A percentile compares a stretch with the other conserved stretches of the same genome.
Conservation (phyloP, 306 rosid species). For the Cicer cuneatum region DNA sequence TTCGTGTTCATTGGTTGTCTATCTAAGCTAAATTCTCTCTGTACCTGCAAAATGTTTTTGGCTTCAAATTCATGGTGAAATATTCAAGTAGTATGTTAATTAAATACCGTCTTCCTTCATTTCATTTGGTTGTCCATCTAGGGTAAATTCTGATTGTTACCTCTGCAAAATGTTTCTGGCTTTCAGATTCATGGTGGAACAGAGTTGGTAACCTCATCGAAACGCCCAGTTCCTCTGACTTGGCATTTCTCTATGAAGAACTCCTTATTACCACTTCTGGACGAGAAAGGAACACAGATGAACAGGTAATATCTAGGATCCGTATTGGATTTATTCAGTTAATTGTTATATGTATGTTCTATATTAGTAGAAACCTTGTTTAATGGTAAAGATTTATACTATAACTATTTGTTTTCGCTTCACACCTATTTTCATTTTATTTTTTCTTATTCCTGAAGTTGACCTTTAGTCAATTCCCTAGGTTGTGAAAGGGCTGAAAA, state of each 20-base stretch:
- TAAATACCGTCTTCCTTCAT: background rate
- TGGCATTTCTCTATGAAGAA: constrained; percentile 90
- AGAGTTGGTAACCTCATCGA: constrained; percentile 88
- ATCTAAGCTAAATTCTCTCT: constrained; percentile 19
- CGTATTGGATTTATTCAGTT: constrained; percentile 38
- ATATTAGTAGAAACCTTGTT: constrained; percentile 16
- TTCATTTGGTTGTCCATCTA: constrained; percentile 31
- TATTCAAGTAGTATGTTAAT: constrained; percentile 31
- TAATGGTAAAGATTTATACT: background rate
- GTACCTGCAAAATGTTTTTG: constrained; percentile 31
- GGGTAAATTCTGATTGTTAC: constrained; percentile 14
- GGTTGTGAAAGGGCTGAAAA: constrained; percentile 11
- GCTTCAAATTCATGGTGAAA: constrained; percentile 73
- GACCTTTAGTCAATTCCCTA: background rate
- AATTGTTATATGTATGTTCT: constrained; percentile 25
- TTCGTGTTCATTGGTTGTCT: constrained; percentile 34
- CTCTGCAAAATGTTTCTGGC: constrained; percentile 34
- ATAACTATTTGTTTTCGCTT: constrained; percentile 37
- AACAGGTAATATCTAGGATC: constrained; percentile 64
- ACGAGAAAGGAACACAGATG: constrained; percentile 78
- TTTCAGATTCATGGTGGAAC: constrained; percentile 91
- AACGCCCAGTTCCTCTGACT: constrained; percentile 93
- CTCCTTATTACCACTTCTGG: constrained; percentile 80
- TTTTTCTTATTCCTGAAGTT: constrained; percentile 6
- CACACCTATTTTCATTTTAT: constrained; percentile 1